Evolutionary conservation across 306 rosid species (phyloP), one percentile per base, ranked within the genome.

Genomic region (Mimosa bimucronata): DNA sequence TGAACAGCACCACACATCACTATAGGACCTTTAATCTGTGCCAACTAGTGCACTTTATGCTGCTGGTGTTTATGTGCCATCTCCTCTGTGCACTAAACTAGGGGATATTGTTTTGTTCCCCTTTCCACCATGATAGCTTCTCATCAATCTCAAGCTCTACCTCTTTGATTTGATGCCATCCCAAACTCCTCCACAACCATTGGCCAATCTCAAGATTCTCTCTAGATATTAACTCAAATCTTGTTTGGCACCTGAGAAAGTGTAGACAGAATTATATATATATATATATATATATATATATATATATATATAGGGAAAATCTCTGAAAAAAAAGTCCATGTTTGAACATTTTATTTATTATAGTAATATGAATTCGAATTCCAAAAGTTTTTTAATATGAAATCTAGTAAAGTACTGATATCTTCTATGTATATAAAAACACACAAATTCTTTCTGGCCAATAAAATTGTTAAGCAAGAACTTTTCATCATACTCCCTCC

Each of bases 11-110:
- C 71, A 53, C 1, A 52, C 60, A 19, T 19, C 25, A 53, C 26
- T 18, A 52, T n/a, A 44, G 58, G 78, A 15, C 53, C 67, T 52
- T 68, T 71, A 67, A 44, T 19, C 4, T 19, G 50, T 78, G 71
- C 75, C 53, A 14, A 41, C 53, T 46, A 53, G 8, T 78, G 71
- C 80, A 81, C 85, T 83, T 85, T 83, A 64, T 69, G 79, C 85
- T 78, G 66, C n/a, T 45, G 50, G 50, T 46, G 55, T 74, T 48
- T 78, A 76, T 79, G 83, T 79, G 77, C 77, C 87, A 77, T 83
- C 81, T 76, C 25, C 80, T 55, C 53, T 68, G n/a, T 74, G 81
- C 79, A 74, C 75, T 66, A 40, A 40, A 42, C 69, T 41, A 58
- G 18, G 65, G 45, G 58, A 11, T 40, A 67, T 73, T 83, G 74